Base-by-base conservation (phyloP, 1,284 basidiomycete species). In the Apiotrichum domesticum region DNA sequence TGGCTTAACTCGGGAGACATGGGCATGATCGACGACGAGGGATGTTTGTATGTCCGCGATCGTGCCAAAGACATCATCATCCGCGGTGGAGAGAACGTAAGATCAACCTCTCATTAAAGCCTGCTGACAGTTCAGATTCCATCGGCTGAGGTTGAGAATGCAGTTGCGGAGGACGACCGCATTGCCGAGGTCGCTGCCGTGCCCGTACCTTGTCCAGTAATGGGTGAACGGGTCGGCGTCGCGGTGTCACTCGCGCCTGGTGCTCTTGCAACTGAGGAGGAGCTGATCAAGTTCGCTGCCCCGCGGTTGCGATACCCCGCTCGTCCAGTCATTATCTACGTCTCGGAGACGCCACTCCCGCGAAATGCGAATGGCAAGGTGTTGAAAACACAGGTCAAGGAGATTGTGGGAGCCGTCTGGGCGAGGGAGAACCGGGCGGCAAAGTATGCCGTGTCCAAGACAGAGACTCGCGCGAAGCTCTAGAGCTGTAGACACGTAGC, bases 1-100 rank as follows among this genome's bases (percentile, higher is more conserved):
- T 74, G 73, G 73, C 60, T 74, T 21, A 67, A 74, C 60, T 67
- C 73, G 13, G 73, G 73, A 9, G 73, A 74, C 62, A 56, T 67
- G 3, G 73, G 64, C 1, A 63, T 51, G 35, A 40, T 73, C 8
- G 69, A 72, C 49, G 58, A 64, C 7, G 71, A 73, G 5, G 70
- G 67, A 1, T 68, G 65, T 46, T 43, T 74, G 35, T 71, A 65
- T 53, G 69, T 74, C 57, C 62, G 66, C 39, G 73, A 74, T 55
- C 46, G 73, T 63, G 35, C 46, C 47, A 55, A 63, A 50, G 73
- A 75, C 55, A 65, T 75, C 42, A 75, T 75, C 49, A 72, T 75
- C 34, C 69, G 72, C 4, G 73, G 72, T 14, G 73, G 72, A 4
- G 73, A 75, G 59, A 75, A 75, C 35, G 54, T 63, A 57, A 58